Conservation (phyloP, 495 filamentous ascomycete species). For the Symbiotaphrina buchneri region DNA sequence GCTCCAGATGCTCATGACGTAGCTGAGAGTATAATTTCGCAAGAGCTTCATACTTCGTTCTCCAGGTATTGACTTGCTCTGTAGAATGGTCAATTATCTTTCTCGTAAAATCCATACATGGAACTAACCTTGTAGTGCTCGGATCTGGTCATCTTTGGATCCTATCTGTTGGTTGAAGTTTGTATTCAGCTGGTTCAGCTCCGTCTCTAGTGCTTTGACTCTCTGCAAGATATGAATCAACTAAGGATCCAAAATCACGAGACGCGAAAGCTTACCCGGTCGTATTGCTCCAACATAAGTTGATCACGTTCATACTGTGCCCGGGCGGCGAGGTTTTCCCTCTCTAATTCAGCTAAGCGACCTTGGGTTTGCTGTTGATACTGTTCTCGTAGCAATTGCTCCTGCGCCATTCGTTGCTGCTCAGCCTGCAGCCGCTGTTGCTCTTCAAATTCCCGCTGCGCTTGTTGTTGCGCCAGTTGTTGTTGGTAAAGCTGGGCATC, state of each 20-base stretch:
- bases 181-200: constrained; percentile 57
- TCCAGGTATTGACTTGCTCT: constrained; percentile 91
- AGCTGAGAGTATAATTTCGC: constrained; percentile 95
- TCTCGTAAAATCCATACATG: not conserved
- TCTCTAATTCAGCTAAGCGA: constrained; percentile 78
- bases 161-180: constrained; percentile 68
- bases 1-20: constrained; percentile 82
- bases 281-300: constrained; percentile 90
- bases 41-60: constrained; percentile 86
- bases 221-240: constrained; percentile 20
- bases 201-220: constrained; percentile 78
- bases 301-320: constrained; percentile 95
- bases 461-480: constrained; percentile 55
- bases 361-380: constrained; percentile 83
- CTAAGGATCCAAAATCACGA: not conserved
- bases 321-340: constrained; percentile 79
- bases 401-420: constrained; percentile 75
- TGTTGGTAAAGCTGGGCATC: constrained; percentile 56
- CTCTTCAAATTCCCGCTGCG: constrained; percentile 84
- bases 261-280: constrained; percentile 15
- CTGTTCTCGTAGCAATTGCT: constrained; percentile 70
- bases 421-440: constrained; percentile 76
- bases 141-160: constrained; percentile 88
- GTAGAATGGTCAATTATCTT: constrained; percentile 4
- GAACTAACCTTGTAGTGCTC: constrained; percentile 36